These are phyloP conservation scores for Magnaporthiopsis poae DNA, from an alignment of 2,329 filamentous ascomycete species.

Conservation along the genomic window DNA sequence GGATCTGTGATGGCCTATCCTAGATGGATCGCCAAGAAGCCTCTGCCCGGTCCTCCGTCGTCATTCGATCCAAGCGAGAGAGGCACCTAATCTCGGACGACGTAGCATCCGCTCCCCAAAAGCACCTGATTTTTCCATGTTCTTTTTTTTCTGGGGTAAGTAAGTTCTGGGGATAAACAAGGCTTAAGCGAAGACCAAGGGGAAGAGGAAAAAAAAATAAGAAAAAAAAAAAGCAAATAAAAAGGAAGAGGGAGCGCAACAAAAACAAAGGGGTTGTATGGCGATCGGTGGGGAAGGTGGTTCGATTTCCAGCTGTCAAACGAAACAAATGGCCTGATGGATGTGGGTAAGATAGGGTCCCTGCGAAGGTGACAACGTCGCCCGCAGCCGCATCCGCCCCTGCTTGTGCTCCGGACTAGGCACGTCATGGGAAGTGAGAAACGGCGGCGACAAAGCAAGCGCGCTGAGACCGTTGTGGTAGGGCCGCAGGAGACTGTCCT, in stretches of 20 bases:
- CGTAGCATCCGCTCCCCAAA: neutral
- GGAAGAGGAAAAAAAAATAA: no score
- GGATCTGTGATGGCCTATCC: neutral
- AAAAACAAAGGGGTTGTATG: neutral
- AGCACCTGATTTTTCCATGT: neutral
- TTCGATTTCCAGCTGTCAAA: constrained; percentile 5
- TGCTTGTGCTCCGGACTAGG: neutral
- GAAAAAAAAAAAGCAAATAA: no score
- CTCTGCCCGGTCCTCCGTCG: no score
- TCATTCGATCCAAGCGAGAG: neutral
- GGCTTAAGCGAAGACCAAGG: neutral
- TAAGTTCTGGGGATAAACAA: neutral
- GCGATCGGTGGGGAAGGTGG: neutral
- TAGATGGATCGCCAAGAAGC: no score
- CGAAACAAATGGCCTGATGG: constrained; percentile 8
- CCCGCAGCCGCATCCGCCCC: no score
- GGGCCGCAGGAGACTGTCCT: no score
- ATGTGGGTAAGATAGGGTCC: no score
- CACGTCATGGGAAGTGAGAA: neutral
- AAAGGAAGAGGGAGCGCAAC: neutral
- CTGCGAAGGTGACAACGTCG: neutral
- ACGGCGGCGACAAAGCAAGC: no score
- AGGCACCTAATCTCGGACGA: neutral
- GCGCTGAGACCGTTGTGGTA: no score
- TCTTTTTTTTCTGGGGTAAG: neutral